phyloP scores from a whole-genome alignment of 1,284 basidiomycete genomes.

The Xanthoconium separans region DNA sequence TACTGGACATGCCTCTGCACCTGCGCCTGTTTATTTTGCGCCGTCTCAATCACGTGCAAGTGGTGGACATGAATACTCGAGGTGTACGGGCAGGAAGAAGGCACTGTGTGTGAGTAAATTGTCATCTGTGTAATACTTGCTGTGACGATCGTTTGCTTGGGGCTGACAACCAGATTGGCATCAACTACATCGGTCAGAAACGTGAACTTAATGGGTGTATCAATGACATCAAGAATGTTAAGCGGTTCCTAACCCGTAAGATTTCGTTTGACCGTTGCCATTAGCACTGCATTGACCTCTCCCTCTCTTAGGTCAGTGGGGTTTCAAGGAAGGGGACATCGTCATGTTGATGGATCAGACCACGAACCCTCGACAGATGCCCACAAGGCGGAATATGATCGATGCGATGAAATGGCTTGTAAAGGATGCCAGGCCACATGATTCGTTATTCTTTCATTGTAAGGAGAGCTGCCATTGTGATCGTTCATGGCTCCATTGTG shows the following conservation, averaged over 20 bases:
- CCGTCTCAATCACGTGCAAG: constrained; percentile 1
- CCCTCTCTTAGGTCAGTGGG: constrained; percentile 48
- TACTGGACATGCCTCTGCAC: constrained; percentile 11
- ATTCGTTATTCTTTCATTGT: constrained; percentile 90
- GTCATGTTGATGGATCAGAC: constrained; percentile 78
- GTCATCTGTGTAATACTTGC: background rate
- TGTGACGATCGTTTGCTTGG: background rate
- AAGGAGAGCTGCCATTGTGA: constrained; percentile 19
- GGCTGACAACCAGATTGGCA: constrained; percentile 51
- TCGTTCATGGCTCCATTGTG: background rate
- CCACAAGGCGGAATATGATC: constrained; percentile 80
- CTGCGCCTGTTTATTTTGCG: background rate
- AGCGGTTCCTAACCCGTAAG: constrained; percentile 69
- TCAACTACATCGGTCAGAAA: constrained; percentile 72
- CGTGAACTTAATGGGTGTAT: constrained; percentile 75
- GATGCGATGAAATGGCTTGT: constrained; percentile 90
- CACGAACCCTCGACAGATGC: constrained; percentile 55
- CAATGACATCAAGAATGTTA: constrained; percentile 78
- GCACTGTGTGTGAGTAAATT: constrained; percentile 63
- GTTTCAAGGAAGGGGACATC: constrained; percentile 72
- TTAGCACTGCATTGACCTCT: background rate
- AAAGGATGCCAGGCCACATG: constrained; percentile 66
- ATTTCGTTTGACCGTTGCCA: constrained; percentile 1
- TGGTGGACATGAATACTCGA: constrained; percentile 52
- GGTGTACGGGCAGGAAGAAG: constrained; percentile 68